Conservation (phyloP, 106 monocot species). For the Apostasia ramifera region DNA sequence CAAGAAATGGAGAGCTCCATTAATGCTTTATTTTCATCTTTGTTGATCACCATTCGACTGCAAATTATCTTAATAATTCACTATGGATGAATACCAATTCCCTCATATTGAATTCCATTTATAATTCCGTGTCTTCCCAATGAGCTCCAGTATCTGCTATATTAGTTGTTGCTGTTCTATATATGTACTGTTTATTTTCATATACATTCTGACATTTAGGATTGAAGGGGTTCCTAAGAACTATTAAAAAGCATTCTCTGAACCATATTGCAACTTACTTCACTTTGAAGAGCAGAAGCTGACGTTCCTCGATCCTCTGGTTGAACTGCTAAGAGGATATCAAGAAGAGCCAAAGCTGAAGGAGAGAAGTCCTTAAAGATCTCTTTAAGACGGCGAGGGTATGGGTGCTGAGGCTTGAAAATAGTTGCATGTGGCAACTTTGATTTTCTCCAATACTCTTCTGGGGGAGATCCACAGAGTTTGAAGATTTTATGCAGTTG, state of each 20-base stretch:
- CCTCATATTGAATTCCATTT: too few relatives aligned
- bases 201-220: not conserved
- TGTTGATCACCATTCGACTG: too few relatives aligned
- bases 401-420: conserved; percentile 53
- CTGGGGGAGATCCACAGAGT: conserved; percentile 66
- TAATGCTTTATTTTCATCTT: too few relatives aligned
- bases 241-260: too few relatives aligned
- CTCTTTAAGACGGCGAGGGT: conserved; percentile 38
- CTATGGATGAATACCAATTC: too few relatives aligned
- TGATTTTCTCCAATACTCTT: conserved; percentile 56
- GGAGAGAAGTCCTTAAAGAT: conserved; percentile 45
- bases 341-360: conserved; percentile 44
- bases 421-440: conserved; percentile 53
- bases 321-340: conserved; percentile 60
- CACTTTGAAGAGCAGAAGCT: conserved; percentile 49
- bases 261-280: conserved; percentile 22
- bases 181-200: too few relatives aligned
- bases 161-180: too few relatives aligned
- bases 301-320: conserved; percentile 57
- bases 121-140: too few relatives aligned
- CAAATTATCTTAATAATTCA: too few relatives aligned
- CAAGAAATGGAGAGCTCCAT: too few relatives aligned
- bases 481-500: conserved; percentile 77
- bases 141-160: too few relatives aligned
- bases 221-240: not conserved